A percentile compares a stretch with the other conserved stretches of the same genome.
Conservation (phyloP, 306 rosid species). For the Pyrus communis region DNA sequence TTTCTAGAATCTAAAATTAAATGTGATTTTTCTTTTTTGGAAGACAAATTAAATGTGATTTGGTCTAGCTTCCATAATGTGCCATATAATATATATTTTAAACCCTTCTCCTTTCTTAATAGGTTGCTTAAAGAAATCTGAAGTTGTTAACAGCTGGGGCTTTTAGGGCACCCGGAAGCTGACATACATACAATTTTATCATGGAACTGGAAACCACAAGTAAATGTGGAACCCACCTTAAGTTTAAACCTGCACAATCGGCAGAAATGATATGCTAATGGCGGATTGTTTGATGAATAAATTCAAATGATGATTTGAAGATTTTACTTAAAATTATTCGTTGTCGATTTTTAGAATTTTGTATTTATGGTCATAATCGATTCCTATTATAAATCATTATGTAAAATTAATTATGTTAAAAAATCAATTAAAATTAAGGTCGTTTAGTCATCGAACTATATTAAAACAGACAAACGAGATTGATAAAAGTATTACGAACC, state of each 20-base stretch:
- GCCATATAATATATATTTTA: not conserved
- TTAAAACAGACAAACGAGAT: no score
- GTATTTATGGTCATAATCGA: no score
- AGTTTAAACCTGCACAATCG: not conserved
- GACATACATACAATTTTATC: constrained; percentile 36
- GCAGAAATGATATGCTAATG: not conserved
- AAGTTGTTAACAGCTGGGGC: constrained; percentile 43
- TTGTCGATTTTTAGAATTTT: no score
- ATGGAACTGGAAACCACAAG: constrained; percentile 51
- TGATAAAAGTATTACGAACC: no score
- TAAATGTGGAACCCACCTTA: constrained; percentile 27
- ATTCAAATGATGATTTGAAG: no score
- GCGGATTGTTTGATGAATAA: not conserved
- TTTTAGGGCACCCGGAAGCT: constrained; percentile 31
- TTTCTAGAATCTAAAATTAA: constrained; percentile 19
- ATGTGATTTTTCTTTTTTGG: not conserved
- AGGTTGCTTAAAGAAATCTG: constrained; percentile 15
- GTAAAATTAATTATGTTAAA: no score
- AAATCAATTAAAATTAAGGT: no score
- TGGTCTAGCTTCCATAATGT: constrained; percentile 6
- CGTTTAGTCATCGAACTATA: no score
- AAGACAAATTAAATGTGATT: constrained; percentile 17
- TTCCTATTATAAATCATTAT: no score
- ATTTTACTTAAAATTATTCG: no score
- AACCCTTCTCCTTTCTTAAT: constrained; percentile 17